These are phyloP conservation scores for Chytriomyces sp. DNA, from an alignment of 192 early-diverging fungal genomes.

Conservation along the genomic window DNA sequence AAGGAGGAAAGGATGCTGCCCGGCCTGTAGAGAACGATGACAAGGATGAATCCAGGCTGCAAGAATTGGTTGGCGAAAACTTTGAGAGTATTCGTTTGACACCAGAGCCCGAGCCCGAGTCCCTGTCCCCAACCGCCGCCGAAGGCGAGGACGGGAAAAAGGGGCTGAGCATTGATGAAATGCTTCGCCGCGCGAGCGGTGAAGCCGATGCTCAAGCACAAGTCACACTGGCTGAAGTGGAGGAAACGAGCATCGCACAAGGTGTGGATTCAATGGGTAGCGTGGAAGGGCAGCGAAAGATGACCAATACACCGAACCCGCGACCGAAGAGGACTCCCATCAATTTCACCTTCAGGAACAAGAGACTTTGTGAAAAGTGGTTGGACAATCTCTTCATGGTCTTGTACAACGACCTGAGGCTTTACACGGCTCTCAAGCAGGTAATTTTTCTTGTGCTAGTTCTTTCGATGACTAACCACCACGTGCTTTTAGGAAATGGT, in stretches of 20 bases:
- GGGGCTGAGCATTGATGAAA: conserved; percentile 51
- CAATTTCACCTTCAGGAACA: conserved; percentile 83
- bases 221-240: background rate
- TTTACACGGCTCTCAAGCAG: conserved; percentile 90
- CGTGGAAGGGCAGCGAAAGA: conserved; percentile 23
- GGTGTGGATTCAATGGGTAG: conserved; percentile 22
- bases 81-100: conserved; percentile 41
- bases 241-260: conserved; percentile 25
- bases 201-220: background rate
- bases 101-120: conserved; percentile 13
- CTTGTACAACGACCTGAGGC: conserved; percentile 92
- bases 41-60: conserved; percentile 20
- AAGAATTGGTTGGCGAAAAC: conserved; percentile 46
- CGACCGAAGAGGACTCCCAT: conserved; percentile 33
- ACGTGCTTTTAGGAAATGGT: conserved; percentile 64
- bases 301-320: conserved; percentile 40
- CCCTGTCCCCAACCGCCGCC: no score
- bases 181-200: conserved; percentile 43
- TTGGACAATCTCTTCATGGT: conserved; percentile 99
- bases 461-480: conserved; percentile 23
- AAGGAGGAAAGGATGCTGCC: no score
- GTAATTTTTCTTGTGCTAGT: conserved; percentile 14
- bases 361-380: conserved; percentile 99
- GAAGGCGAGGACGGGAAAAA: background rate
- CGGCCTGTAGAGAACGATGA: no score